Evolutionary conservation across 768 basidiomycete species (phyloP).

Genomic region (Chalciporus chontae): DNA sequence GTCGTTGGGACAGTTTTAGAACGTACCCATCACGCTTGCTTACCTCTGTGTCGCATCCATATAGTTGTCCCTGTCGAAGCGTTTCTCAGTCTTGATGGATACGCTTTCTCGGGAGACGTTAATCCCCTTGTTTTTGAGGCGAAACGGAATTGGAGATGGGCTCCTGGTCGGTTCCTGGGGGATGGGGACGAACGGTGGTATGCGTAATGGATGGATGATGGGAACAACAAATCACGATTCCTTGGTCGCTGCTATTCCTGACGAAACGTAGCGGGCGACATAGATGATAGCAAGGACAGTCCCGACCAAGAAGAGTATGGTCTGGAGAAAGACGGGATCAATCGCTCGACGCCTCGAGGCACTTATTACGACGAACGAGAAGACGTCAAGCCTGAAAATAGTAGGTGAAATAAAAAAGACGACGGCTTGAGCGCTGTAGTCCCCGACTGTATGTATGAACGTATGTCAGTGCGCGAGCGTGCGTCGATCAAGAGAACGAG

Average conservation of each 20-base stretch:
- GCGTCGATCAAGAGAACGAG: no score
- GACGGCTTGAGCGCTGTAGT: slow-evolving; percentile 91
- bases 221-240: slow-evolving; percentile 44
- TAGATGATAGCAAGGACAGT: slow-evolving; percentile 42
- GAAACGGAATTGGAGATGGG: slow-evolving; percentile 24
- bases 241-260: slow-evolving; percentile 47
- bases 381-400: no score
- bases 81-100: slow-evolving; percentile 59
- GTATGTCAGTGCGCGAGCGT: no score
- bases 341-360: background rate
- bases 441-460: slow-evolving; percentile 63
- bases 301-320: slow-evolving; percentile 44
- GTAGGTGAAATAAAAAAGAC: no score
- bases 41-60: slow-evolving; percentile 74
- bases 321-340: slow-evolving; percentile 32
- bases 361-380: no score
- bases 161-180: background rate
- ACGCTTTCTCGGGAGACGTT: slow-evolving; percentile 58
- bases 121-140: slow-evolving; percentile 56
- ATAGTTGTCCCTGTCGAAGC: slow-evolving; percentile 60
- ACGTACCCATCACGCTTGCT: background rate
- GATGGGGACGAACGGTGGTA: background rate
- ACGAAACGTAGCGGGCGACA: slow-evolving; percentile 36
- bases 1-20: no score
- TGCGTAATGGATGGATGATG: no score